Evolutionary conservation across 2,329 filamentous ascomycete genomes (phyloP), one percentile per base, ranked within the genome.

Genomic region (Xylariaceae sp.): DNA sequence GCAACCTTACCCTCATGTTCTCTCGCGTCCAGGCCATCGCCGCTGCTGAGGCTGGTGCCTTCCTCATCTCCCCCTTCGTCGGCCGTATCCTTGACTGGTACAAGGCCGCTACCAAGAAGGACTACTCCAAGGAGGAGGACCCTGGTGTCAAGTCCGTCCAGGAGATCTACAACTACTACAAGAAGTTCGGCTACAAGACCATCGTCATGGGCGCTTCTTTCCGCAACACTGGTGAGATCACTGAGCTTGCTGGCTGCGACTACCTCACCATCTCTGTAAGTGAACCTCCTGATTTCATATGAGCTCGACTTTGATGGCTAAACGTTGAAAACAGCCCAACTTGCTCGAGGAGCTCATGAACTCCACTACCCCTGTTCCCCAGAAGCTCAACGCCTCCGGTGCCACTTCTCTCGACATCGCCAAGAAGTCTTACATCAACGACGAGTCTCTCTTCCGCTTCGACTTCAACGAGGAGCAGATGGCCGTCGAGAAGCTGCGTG

Each of bases 131-230:
- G 76, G 81, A 89, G 78, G 90, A 96, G 77, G 94, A 99, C 82
- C 94, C 94, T 59, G 94, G 94, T 82, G 94, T 99, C 78, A 85
- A 90, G 81, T 93, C 89, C 67, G 94, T 99, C 74, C 84, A 93
- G 84, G 75, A 72, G 77, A 99, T 99, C 82, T 99, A 88, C 87
- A 94, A 99, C 86, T 99, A 99, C 90, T 99, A 99, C 89, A 99
- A 99, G 90, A 97, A 97, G 85, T 90, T 82, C 77, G 91, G 89
- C 77, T 97, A 99, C 88, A 96, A 96, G 72, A 99, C 94, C 77
- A 97, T 97, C 71, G 94, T 99, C 79, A 99, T 99, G 94, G 94
- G 94, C 74, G 94, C 94, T 69, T 97, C 92, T 47, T 99, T 99
- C 91, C 88, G 94, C 76, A 97, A 89, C 83, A 81, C 81, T 65